phyloP scores from a whole-genome alignment of 371 early-diverging fungal genomes.

The Neoconidiobolus thromboides region DNA sequence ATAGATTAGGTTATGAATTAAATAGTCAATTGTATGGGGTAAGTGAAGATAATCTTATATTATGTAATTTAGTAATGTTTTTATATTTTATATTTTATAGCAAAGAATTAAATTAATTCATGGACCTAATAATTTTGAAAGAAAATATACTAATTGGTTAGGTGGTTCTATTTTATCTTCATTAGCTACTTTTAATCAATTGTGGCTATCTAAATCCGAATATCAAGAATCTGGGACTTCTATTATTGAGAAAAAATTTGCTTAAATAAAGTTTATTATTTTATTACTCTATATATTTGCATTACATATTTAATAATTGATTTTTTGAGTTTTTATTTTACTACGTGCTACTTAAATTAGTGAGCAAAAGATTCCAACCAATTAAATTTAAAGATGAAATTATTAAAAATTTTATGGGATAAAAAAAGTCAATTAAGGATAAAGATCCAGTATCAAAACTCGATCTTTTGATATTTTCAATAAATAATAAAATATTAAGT shows the following conservation, averaged over 20 bases:
- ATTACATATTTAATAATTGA: too few species aligned
- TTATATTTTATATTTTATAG: conserved; percentile 16
- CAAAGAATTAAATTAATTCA: conserved; percentile 62
- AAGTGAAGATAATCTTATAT: conserved; percentile 14
- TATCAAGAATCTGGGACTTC: conserved; percentile 75
- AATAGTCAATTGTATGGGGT: conserved; percentile 49
- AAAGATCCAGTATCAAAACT: too few species aligned
- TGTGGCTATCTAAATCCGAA: conserved; percentile 89
- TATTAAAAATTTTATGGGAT: too few species aligned
- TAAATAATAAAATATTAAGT: too few species aligned
- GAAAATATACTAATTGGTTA: conserved; percentile 82
- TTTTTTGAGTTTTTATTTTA: too few species aligned
- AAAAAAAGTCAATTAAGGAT: too few species aligned
- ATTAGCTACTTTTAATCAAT: conserved; percentile 86
- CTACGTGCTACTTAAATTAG: too few species aligned
- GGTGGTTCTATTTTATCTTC: conserved; percentile 93
- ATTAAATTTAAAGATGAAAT: too few species aligned
- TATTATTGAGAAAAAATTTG: conserved; percentile 74
- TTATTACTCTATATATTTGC: too few species aligned
- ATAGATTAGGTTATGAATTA: conserved; percentile 60
- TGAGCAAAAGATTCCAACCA: too few species aligned
- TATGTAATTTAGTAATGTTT: neutral
- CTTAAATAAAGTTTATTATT: conserved; percentile 15
- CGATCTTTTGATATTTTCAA: too few species aligned
- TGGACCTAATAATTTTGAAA: conserved; percentile 54